A percentile compares a stretch with the other conserved stretches of the same genome.
These are phyloP conservation scores for Scorias spongiosa DNA, from an alignment of 2,329 filamentous ascomycete species.

Conservation along the genomic window DNA sequence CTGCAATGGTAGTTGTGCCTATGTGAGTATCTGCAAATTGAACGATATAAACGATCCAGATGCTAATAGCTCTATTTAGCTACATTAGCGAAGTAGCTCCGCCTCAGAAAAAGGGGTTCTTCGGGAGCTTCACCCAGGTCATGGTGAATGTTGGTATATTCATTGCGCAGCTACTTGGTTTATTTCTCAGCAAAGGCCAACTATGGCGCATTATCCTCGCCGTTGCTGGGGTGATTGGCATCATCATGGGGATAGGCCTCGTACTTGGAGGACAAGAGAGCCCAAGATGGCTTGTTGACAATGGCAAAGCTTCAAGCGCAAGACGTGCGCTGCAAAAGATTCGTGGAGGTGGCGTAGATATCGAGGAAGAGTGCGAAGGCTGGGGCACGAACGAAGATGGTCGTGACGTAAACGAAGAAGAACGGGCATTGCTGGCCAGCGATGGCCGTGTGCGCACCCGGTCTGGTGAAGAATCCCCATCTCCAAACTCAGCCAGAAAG, in stretches of 20 bases:
- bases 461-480: slow-evolving; percentile 3
- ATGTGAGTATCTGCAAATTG: slow-evolving; percentile 26
- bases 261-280: slow-evolving; percentile 63
- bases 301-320: slow-evolving; percentile 46
- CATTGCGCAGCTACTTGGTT: slow-evolving; percentile 66
- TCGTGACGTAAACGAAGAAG: slow-evolving; percentile 38
- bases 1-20: slow-evolving; percentile 81
- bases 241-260: slow-evolving; percentile 54
- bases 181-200: slow-evolving; percentile 65
- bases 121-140: slow-evolving; percentile 73
- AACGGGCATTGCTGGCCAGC: slow-evolving; percentile 50
- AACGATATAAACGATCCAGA: too few relatives aligned
- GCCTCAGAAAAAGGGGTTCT: slow-evolving; percentile 44
- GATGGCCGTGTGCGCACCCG: slow-evolving; percentile 13
- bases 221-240: slow-evolving; percentile 52
- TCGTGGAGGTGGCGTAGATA: slow-evolving; percentile 51
- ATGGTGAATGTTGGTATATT: slow-evolving; percentile 83
- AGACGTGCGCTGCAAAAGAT: slow-evolving; percentile 58
- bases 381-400: slow-evolving; percentile 24
- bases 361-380: slow-evolving; percentile 54
- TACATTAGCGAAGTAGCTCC: slow-evolving; percentile 91
- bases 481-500: slow-evolving; percentile 27
- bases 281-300: slow-evolving; percentile 66
- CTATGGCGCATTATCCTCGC: slow-evolving; percentile 76
- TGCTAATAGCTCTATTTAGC: background rate